Conservation (phyloP, 192 early-diverging fungal species). For the Backusella parvicylindrica region DNA sequence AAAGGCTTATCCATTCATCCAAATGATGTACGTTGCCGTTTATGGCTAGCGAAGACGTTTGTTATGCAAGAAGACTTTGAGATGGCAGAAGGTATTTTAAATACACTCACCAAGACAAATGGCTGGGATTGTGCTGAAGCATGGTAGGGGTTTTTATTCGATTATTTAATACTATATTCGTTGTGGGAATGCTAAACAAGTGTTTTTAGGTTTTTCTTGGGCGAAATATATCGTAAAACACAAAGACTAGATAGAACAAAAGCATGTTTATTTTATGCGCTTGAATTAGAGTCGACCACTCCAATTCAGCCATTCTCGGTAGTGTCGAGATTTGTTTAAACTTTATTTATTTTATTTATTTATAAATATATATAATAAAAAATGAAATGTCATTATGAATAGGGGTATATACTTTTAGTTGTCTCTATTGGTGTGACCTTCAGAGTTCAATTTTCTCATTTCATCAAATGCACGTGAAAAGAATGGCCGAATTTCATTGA, state of each 20-base stretch:
- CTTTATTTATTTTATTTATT: neutral
- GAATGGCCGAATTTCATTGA: constrained; percentile 93
- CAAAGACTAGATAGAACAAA: constrained; percentile 43
- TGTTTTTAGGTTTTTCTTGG: constrained; percentile 44
- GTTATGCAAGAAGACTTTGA: constrained; percentile 39
- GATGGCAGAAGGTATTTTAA: constrained; percentile 53
- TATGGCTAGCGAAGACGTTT: constrained; percentile 46
- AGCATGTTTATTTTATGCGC: constrained; percentile 57
- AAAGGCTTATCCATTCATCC: constrained; percentile 47
- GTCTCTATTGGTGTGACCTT: neutral
- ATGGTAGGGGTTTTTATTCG: constrained; percentile 39
- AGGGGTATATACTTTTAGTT: neutral
- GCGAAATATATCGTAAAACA: constrained; percentile 45
- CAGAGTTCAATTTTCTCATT: constrained; percentile 45
- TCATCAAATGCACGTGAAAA: constrained; percentile 80
- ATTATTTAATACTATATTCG: neutral
- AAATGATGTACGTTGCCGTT: constrained; percentile 35
- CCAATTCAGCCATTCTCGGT: constrained; percentile 47
- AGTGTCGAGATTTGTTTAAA: constrained; percentile 36
- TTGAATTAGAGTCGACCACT: constrained; percentile 50
- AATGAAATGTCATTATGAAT: too few species aligned
- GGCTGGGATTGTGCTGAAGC: constrained; percentile 66
- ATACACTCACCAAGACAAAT: constrained; percentile 42
- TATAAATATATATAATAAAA: neutral
- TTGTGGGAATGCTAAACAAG: too few species aligned